phyloP scores from a whole-genome alignment of 2,329 filamentous ascomycete species.

The Pyricularia pennisetigena region DNA sequence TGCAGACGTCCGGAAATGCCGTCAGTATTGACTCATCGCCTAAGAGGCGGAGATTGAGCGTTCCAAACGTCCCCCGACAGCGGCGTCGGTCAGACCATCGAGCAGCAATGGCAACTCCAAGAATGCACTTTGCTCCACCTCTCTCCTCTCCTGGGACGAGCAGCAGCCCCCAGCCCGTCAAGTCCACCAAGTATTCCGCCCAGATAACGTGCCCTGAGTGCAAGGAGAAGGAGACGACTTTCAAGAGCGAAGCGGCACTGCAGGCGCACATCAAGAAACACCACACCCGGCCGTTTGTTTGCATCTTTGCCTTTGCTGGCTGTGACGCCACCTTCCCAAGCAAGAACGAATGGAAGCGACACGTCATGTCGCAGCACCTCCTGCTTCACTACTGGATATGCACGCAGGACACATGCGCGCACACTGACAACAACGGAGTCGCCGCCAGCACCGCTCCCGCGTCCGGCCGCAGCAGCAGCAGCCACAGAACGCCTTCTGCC shows the following conservation, averaged over 20 bases:
- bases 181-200: neutral
- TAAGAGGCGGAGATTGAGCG: neutral
- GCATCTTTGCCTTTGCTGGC: constrained; percentile 68
- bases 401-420: constrained; percentile 47
- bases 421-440: constrained; percentile 10
- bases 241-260: constrained; percentile 32
- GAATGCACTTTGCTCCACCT: neutral
- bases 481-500: constrained; percentile 1
- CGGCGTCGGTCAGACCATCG: neutral
- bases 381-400: constrained; percentile 68
- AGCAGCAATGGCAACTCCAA: neutral
- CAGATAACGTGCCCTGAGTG: constrained; percentile 23
- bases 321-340: constrained; percentile 63
- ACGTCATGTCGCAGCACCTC: constrained; percentile 73
- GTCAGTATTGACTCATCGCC: neutral
- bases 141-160: neutral
- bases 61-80: neutral
- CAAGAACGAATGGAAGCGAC: constrained; percentile 96
- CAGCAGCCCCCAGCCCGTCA: neutral
- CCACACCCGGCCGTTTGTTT: constrained; percentile 56
- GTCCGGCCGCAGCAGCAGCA: constrained; percentile 11
- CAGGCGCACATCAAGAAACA: constrained; percentile 38
- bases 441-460: constrained; percentile 8
- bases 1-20: neutral
- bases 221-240: constrained; percentile 15